Percentiles rank a stretch among this genome's conserved stretches.
These are phyloP conservation scores for Trichoderma semiorbis DNA, from an alignment of 2,329 filamentous ascomycete genomes.

Conservation along the genomic window DNA sequence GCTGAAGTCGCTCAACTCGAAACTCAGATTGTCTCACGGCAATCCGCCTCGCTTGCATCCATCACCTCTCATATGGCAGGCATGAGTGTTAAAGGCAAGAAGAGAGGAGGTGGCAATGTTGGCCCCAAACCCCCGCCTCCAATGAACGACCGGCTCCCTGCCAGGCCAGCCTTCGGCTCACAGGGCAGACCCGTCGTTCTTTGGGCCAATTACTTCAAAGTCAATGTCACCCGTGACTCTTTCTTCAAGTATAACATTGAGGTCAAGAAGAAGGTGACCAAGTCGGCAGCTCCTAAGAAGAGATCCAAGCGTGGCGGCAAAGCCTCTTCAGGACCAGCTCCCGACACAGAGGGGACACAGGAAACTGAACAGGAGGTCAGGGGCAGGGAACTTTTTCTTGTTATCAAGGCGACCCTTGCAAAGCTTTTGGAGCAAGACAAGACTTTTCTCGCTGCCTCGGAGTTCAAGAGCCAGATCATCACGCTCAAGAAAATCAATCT, in stretches of 20 bases:
- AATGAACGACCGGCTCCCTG: slow-evolving; percentile 37
- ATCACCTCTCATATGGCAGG: slow-evolving; percentile 38
- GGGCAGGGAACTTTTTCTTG: slow-evolving; percentile 41
- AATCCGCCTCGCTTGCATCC: slow-evolving; percentile 31
- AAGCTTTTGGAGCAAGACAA: slow-evolving; percentile 33
- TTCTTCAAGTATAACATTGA: slow-evolving; percentile 47
- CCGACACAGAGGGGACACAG: neutral
- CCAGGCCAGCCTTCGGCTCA: slow-evolving; percentile 48
- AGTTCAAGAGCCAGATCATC: slow-evolving; percentile 50
- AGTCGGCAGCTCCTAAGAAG: slow-evolving; percentile 18
- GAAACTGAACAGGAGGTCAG: slow-evolving; percentile 31
- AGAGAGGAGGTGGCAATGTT: neutral
- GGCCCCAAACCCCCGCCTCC: slow-evolving; percentile 4
- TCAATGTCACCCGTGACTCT: slow-evolving; percentile 36
- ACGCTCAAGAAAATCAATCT: slow-evolving; percentile 38
- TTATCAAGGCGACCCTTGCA: slow-evolving; percentile 39
- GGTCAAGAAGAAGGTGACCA: slow-evolving; percentile 34
- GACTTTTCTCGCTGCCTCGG: slow-evolving; percentile 39
- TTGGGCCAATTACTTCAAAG: slow-evolving; percentile 54
- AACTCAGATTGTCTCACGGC: slow-evolving; percentile 35
- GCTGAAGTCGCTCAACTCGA: slow-evolving; percentile 36
- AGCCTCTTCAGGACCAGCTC: slow-evolving; percentile 18
- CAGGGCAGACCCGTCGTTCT: slow-evolving; percentile 41
- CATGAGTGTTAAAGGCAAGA: slow-evolving; percentile 29
- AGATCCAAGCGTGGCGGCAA: slow-evolving; percentile 13